These are phyloP conservation scores for Tolypocladium amazonense DNA, from an alignment of 2,329 filamentous ascomycete species.

Conservation along the genomic window DNA sequence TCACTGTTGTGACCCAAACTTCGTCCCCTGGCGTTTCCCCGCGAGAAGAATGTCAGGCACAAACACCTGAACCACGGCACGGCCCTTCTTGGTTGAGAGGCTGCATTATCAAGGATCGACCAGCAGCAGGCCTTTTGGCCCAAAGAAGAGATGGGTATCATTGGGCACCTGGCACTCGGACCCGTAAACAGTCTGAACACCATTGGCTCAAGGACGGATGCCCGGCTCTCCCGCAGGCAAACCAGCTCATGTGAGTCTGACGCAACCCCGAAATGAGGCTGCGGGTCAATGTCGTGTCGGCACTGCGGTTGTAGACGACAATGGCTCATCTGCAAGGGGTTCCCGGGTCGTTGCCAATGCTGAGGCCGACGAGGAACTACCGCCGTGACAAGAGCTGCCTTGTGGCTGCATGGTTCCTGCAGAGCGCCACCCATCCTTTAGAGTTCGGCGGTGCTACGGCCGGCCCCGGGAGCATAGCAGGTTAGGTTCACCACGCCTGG, in stretches of 20 bases:
- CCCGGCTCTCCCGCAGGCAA: neutral
- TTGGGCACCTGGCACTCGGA: neutral
- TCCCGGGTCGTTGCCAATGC: neutral
- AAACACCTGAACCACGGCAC: neutral
- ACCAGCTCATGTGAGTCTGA: slow-evolving; percentile 1
- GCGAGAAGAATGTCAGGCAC: too few species aligned
- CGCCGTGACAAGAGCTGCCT: neutral
- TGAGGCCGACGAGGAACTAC: neutral
- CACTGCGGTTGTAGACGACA: neutral
- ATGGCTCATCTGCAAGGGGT: neutral
- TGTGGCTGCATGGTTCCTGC: slow-evolving; percentile 1
- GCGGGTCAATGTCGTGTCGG: neutral
- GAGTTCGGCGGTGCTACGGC: neutral
- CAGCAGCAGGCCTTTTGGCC: neutral
- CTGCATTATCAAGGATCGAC: neutral
- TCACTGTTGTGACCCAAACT: too few species aligned
- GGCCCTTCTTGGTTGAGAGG: neutral
- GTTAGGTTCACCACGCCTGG: too few species aligned
- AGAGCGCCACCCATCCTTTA: neutral
- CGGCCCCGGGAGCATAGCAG: neutral
- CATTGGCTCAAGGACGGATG: neutral
- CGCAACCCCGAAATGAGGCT: neutral
- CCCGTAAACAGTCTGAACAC: neutral
- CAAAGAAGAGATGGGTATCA: neutral
- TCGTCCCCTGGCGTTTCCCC: too few species aligned